Evolutionary conservation across 495 filamentous ascomycete species (phyloP).

Genomic region (Astrothelium macrocarpum): DNA sequence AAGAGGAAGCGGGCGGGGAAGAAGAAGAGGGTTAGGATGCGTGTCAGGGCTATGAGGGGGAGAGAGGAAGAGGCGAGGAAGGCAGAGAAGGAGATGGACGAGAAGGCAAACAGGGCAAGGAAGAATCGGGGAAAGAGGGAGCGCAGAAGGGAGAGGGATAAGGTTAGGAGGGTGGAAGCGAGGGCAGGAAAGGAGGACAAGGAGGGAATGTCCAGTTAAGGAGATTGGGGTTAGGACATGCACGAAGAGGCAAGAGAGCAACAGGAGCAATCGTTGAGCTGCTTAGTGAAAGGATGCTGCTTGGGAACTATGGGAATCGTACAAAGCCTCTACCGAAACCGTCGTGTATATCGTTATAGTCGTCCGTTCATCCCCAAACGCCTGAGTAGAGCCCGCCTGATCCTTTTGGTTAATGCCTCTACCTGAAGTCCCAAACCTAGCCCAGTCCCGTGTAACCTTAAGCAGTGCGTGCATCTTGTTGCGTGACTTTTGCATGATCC

Average conservation of each 20-base stretch:
- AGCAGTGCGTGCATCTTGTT: constrained; percentile 29
- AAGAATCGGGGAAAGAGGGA: constrained; percentile 10
- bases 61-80: constrained; percentile 32
- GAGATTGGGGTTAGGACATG: not conserved
- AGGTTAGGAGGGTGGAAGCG: constrained; percentile 15
- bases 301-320: not conserved
- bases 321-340: not conserved
- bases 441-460: not conserved
- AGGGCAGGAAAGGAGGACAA: constrained; percentile 1
- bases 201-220: not conserved
- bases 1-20: constrained; percentile 43
- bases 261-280: not conserved
- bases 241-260: not conserved
- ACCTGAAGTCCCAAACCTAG: not conserved
- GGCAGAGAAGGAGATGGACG: constrained; percentile 17
- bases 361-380: not conserved
- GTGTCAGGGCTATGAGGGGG: constrained; percentile 43
- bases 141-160: constrained; percentile 15
- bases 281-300: not conserved
- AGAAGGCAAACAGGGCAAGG: constrained; percentile 21
- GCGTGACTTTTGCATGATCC: constrained; percentile 41
- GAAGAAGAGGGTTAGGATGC: constrained; percentile 41
- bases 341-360: not conserved
- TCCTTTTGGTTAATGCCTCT: not conserved
- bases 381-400: not conserved